phyloP scores from a whole-genome alignment of 169 alveolate species.

The Plasmodium adleri region DNA sequence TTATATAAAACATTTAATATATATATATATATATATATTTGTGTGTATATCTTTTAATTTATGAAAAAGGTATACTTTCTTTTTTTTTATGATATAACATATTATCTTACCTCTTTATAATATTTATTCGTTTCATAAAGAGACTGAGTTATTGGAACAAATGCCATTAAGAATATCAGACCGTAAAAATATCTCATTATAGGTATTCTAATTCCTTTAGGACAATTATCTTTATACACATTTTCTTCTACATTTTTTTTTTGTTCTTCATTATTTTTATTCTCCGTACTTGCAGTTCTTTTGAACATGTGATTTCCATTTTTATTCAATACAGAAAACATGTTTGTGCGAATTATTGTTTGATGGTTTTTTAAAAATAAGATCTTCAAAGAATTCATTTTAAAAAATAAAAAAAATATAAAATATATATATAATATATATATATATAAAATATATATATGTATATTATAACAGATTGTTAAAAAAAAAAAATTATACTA shows the following conservation, averaged over 20 bases:
- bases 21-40: neutral
- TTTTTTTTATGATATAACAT: neutral
- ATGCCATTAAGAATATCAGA: constrained; percentile 42
- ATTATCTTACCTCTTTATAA: constrained; percentile 47
- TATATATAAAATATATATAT: too few species aligned
- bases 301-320: constrained; percentile 3
- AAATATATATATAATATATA: too few species aligned
- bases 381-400: constrained; percentile 13
- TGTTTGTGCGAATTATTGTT: neutral
- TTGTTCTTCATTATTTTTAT: neutral
- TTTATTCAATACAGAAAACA: neutral
- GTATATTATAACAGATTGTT: too few species aligned
- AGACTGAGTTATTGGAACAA: constrained; percentile 72
- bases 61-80: neutral
- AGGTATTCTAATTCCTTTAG: constrained; percentile 65
- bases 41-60: too few species aligned
- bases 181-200: constrained; percentile 66
- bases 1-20: neutral
- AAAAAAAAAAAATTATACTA: too few species aligned
- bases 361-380: constrained; percentile 18
- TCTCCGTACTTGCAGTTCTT: constrained; percentile 15
- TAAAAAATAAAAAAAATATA: neutral
- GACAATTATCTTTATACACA: constrained; percentile 6
- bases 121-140: constrained; percentile 73
- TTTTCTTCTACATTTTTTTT: neutral